Percentiles rank a stretch among this genome's conserved stretches.
These are phyloP conservation scores for Venturia effusa DNA, from an alignment of 2,329 filamentous ascomycete genomes.

Conservation along the genomic window DNA sequence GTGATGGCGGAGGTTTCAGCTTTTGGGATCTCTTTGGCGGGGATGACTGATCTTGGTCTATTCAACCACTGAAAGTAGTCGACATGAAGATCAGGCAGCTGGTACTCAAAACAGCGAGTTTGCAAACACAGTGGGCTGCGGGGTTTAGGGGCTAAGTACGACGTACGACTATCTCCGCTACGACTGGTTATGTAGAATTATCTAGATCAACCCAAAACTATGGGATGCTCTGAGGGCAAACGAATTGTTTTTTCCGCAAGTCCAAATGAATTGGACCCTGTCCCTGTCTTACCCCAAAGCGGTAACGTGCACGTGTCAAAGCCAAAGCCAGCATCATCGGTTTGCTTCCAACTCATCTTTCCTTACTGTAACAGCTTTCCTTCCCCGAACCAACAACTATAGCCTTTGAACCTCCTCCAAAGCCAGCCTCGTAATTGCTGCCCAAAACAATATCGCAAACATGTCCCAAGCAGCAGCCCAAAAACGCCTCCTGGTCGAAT, in stretches of 20 bases:
- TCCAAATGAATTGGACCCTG: not conserved
- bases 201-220: not conserved
- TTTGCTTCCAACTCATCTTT: not conserved
- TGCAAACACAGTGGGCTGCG: not conserved
- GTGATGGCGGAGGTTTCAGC: not conserved
- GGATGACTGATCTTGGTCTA: not conserved
- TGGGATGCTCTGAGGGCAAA: not conserved
- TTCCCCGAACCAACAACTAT: not conserved
- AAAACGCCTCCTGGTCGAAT: constrained; percentile 88
- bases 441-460: not conserved
- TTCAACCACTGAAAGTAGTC: too few species aligned
- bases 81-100: not conserved
- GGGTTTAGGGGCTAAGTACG: not conserved
- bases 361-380: not conserved
- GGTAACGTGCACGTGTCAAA: not conserved
- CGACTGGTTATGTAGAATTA: not conserved
- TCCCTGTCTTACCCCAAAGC: not conserved
- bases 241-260: not conserved
- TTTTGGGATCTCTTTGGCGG: not conserved
- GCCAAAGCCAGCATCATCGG: not conserved
- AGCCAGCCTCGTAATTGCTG: not conserved
- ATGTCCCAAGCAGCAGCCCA: constrained; percentile 36
- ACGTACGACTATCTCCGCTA: not conserved
- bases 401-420: not conserved
- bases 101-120: not conserved